A percentile compares a stretch with the other conserved stretches of the same genome.
Conservation (phyloP, 2,329 filamentous ascomycete genomes). For the Colletotrichum theobromicola region DNA sequence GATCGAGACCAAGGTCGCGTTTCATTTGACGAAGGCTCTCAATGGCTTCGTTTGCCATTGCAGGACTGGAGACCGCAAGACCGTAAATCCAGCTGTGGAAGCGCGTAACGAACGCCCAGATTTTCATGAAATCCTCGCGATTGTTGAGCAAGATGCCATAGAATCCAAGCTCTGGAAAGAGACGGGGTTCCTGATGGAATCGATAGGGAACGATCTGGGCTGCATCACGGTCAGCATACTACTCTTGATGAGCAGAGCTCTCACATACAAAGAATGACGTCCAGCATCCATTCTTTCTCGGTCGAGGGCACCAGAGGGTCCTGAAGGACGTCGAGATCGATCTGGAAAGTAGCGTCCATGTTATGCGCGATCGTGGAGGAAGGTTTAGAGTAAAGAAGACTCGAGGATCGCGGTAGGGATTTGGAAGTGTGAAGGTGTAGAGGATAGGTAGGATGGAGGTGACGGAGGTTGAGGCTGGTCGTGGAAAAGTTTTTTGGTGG, state of each 20-base stretch:
- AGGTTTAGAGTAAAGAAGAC: too few species aligned
- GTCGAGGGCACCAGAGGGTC: too few species aligned
- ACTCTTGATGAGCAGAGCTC: background rate
- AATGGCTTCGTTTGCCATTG: background rate
- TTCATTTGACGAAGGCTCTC: background rate
- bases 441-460: too few species aligned
- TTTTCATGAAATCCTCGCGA: background rate
- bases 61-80: background rate
- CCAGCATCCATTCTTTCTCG: background rate
- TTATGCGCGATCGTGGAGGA: too few species aligned
- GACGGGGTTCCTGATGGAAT: background rate
- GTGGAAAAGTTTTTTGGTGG: too few species aligned
- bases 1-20: background rate
- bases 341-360: too few species aligned
- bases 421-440: too few species aligned
- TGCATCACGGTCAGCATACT: background rate
- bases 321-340: too few species aligned
- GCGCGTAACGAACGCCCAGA: background rate
- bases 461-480: too few species aligned
- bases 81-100: background rate
- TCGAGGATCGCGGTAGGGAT: too few species aligned
- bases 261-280: background rate
- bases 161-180: background rate
- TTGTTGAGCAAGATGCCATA: background rate
- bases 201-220: background rate